Percentiles rank a stretch among this genome's conserved stretches.
These are phyloP conservation scores for Physcomitrellopsis africana DNA, from an alignment of 225 moss, liverwort and hornwort genomes.

Conservation along the genomic window DNA sequence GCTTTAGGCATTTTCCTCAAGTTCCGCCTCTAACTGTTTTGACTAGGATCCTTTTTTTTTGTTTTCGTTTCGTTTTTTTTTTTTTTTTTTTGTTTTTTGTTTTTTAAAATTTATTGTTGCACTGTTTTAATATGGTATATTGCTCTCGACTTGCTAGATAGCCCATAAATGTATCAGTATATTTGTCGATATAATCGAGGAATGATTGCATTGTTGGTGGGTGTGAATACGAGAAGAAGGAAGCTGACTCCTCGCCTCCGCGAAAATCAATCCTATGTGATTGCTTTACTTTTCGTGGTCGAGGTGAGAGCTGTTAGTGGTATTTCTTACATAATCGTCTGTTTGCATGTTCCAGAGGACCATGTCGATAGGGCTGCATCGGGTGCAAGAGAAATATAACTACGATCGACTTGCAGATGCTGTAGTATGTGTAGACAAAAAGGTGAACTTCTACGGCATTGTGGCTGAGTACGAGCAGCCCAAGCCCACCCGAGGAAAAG, in stretches of 20 bases:
- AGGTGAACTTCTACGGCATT: conserved; percentile 85
- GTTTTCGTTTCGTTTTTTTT: no score
- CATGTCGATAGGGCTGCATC: conserved; percentile 39
- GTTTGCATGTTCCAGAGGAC: conserved; percentile 22
- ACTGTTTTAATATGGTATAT: no score
- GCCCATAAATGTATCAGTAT: no score
- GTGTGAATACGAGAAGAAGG: no score
- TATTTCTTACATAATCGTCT: background rate
- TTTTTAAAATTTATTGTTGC: no score
- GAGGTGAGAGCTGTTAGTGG: background rate
- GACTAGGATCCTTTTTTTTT: background rate
- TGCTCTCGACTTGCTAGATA: no score
- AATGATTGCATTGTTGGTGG: no score
- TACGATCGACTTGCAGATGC: conserved; percentile 67
- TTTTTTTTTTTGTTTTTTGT: background rate
- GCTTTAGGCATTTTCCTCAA: background rate
- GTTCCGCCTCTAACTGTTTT: background rate
- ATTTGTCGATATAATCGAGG: no score
- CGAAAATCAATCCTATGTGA: no score
- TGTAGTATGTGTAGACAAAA: conserved; percentile 52
- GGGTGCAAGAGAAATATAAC: conserved; percentile 52
- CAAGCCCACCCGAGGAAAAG: conserved; percentile 65
- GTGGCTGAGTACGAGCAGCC: conserved; percentile 87
- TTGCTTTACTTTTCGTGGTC: background rate
- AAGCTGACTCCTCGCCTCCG: no score